Conservation (phyloP, 768 basidiomycete species). For the Amanita polypyramis region DNA sequence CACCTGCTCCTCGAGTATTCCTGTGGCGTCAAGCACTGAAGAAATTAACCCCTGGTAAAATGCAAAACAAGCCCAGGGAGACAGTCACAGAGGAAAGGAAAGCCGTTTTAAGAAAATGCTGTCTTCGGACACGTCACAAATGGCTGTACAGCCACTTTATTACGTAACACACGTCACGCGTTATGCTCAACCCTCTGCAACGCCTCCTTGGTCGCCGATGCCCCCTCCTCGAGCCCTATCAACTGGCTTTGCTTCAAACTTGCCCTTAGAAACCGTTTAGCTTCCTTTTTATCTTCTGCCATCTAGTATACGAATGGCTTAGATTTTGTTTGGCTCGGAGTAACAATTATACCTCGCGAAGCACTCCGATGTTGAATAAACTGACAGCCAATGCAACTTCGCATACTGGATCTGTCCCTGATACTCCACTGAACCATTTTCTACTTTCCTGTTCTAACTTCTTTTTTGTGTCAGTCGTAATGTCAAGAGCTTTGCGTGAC, state of each 20-base stretch:
- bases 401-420: constrained; percentile 28
- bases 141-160: not conserved
- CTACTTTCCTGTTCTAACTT: constrained; percentile 18
- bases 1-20: not conserved
- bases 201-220: constrained; percentile 21
- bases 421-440: constrained; percentile 15
- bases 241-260: constrained; percentile 26
- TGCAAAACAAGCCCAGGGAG: not conserved
- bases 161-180: not conserved
- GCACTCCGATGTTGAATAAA: constrained; percentile 50
- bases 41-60: not conserved
- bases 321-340: not conserved
- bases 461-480: constrained; percentile 9
- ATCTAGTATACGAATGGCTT: constrained; percentile 21
- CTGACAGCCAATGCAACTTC: constrained; percentile 46
- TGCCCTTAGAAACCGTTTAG: constrained; percentile 20
- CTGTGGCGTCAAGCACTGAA: not conserved
- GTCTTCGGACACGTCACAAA: constrained; percentile 6
- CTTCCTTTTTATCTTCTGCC: constrained; percentile 25
- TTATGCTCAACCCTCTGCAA: constrained; percentile 12
- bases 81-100: not conserved
- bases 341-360: constrained; percentile 31
- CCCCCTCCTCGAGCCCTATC: constrained; percentile 25
- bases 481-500: constrained; percentile 37
- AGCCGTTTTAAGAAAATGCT: not conserved